Base-by-base conservation (phyloP, 2,329 filamentous ascomycete genomes). In the Pleomassaria siparia region DNA sequence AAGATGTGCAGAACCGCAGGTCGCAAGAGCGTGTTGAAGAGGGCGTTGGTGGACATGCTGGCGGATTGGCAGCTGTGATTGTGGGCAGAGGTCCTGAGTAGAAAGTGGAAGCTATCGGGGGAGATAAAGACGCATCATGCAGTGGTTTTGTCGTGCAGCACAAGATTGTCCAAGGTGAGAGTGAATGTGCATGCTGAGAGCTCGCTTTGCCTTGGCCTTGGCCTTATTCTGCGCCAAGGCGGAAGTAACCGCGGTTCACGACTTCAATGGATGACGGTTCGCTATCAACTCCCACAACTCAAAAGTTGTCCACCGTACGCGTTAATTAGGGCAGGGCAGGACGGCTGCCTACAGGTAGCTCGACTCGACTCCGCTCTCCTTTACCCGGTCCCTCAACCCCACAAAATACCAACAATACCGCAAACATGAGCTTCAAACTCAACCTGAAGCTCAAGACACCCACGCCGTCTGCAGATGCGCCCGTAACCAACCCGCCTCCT, bases 1-100 rank as follows among this genome's bases (percentile, higher is more conserved):
- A 97, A 84, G 62, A 95, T 92, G 72, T 96, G 91, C 48, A 97
- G 83, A 51, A 96, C 83, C 40, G 86, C 86, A 2, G 92, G 92
- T 33, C 91, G 89, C 47, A 97, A 80, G 54, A 96, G 85, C 51
- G 88, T 86, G 72, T 89, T 86, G 74, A 87, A 81, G 40, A 88
- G 76, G 49, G 70, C 67, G 64, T 67, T 58, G 29, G 63, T 55
- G 54, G 67, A 71, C 67, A 71, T 71, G 59, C 49, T 63, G 54
- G 56, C 56, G 52, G 30, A 24, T 18, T 29, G 12, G 43, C 15
- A 30, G 30, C 40, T 30, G 10, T 32, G 39, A 18, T 24, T 12
- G 44, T 32, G 30, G 48, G 60, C 55, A 55, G 56, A 51, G 56
- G 56, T 56, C 53, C 56, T 26, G 37, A 40, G 10, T 15, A 29